Percentiles rank a stretch among this genome's conserved stretches.
These are phyloP conservation scores for Mycena haematopus DNA, from an alignment of 768 basidiomycete species.

Conservation along the genomic window DNA sequence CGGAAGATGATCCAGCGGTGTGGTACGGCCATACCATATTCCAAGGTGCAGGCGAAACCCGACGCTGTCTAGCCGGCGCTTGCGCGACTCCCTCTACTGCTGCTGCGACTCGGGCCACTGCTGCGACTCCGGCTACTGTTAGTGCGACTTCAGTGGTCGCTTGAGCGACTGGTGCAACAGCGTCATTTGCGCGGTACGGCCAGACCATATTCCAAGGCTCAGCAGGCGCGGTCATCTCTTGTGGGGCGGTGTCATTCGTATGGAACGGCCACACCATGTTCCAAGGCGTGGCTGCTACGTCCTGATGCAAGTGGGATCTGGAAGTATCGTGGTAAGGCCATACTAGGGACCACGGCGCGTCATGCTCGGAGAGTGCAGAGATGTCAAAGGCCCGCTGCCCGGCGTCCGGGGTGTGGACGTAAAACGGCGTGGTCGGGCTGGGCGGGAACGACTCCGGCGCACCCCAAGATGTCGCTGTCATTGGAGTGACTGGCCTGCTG, in stretches of 20 bases:
- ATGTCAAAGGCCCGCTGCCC: constrained; percentile 44
- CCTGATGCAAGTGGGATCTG: not conserved
- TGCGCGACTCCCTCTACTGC: not conserved
- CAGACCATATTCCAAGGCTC: constrained; percentile 28
- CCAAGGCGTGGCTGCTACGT: constrained; percentile 31
- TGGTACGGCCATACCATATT: constrained; percentile 31
- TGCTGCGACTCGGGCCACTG: not conserved
- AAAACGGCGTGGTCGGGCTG: constrained; percentile 43
- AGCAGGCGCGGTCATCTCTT: not conserved
- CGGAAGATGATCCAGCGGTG: constrained; percentile 7
- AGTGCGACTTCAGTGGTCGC: not conserved
- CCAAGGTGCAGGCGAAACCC: constrained; percentile 10
- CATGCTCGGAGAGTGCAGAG: constrained; percentile 21
- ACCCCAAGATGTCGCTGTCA: constrained; percentile 58
- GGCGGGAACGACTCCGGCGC: constrained; percentile 51
- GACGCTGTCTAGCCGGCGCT: not conserved
- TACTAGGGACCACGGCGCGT: constrained; percentile 37
- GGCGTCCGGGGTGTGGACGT: constrained; percentile 48
- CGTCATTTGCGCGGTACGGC: constrained; percentile 15
- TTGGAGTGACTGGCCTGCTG: constrained; percentile 51
- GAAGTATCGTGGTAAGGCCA: constrained; percentile 39
- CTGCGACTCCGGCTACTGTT: not conserved
- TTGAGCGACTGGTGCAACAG: not conserved
- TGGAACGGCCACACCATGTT: constrained; percentile 43
- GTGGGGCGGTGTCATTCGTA: not conserved